Base-by-base conservation (phyloP, 129 eudicot species). In the Tagetes patula region DNA sequence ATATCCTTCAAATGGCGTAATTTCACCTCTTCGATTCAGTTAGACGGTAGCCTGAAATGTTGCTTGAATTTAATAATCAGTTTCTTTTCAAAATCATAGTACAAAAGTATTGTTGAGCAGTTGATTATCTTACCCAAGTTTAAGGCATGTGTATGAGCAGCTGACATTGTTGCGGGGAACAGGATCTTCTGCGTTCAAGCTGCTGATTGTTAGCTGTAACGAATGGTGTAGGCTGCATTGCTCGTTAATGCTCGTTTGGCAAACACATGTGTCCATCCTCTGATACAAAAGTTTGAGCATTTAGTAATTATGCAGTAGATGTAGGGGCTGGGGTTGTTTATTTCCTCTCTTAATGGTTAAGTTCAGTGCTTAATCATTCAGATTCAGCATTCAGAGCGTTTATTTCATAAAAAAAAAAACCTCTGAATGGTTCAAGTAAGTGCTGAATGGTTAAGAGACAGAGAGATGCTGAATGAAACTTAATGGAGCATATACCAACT, bases 81-180 rank as follows among this genome's bases (percentile, higher is more conserved):
- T 12, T 50, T 13, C 31, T 13, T 50, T 50, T 50, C n/a, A 14
- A 50, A 50, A 50, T 14, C n/a, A 40, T 40, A 40, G 43, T 40
- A 40, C 5, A 40, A 40, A 4, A 40, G 43, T 42, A 37, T 36
- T 8, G 36, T 60, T 61, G 47, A 34, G 65, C 9, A 72, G 47
- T 5, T 31, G 3, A 48, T 52, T 20, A 6, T 41, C 56, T 75
- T 67, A 75, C 80, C 80, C 80, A 75, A 75, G 80, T 75, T 75
- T 75, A 30, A 75, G 80, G 67, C 72, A 55, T 12, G 80, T 75
- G 43, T 75, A 65, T 14, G 73, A 43, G 58, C 31, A 39, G 31
- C 14, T 41, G 49, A 46, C 42, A 37, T 59, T 56, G 54, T 55
- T 10, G 75, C 46, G 56, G 0, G 36, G 63, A 58, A 70, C 56